phyloP scores from a whole-genome alignment of 345 rosid species.

The Adansonia digitata region DNA sequence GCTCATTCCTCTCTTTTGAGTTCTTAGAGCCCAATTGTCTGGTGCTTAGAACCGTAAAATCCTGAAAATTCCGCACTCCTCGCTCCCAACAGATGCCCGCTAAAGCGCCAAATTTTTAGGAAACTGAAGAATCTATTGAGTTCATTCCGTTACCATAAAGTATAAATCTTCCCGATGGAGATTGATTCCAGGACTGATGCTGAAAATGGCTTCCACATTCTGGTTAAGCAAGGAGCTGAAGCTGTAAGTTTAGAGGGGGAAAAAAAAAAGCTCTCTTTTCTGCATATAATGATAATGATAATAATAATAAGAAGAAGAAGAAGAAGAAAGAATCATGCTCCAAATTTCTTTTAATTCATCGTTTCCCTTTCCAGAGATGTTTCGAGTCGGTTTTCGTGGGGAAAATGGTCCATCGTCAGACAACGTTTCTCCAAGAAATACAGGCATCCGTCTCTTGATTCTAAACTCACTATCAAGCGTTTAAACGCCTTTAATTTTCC shows the following conservation, averaged over 20 bases:
- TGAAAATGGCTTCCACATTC: slow-evolving; percentile 31
- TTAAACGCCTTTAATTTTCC: slow-evolving; percentile 67
- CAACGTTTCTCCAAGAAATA: slow-evolving; percentile 95
- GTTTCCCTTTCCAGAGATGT: slow-evolving; percentile 49
- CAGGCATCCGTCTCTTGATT: slow-evolving; percentile 84
- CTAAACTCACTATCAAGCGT: slow-evolving; percentile 78
- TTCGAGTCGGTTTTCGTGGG: slow-evolving; percentile 77
- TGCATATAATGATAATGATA: too few species aligned
- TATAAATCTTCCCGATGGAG: slow-evolving; percentile 2
- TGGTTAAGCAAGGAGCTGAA: slow-evolving; percentile 81
- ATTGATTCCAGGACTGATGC: slow-evolving; percentile 32
- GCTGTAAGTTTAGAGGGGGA: slow-evolving; percentile 69
- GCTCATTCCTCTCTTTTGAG: too few species aligned
- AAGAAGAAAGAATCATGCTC: neutral
- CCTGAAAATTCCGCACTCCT: neutral
- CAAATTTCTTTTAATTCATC: neutral
- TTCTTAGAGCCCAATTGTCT: too few species aligned
- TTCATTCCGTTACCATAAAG: neutral
- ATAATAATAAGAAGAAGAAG: too few species aligned
- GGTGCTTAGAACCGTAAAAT: neutral
- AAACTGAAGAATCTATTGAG: neutral
- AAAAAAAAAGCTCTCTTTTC: neutral
- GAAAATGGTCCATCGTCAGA: slow-evolving; percentile 60
- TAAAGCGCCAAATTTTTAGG: neutral
- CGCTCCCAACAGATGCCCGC: neutral